Evolutionary conservation across 305 asterid species (phyloP).

Genomic region (Plantago coronopus): DNA sequence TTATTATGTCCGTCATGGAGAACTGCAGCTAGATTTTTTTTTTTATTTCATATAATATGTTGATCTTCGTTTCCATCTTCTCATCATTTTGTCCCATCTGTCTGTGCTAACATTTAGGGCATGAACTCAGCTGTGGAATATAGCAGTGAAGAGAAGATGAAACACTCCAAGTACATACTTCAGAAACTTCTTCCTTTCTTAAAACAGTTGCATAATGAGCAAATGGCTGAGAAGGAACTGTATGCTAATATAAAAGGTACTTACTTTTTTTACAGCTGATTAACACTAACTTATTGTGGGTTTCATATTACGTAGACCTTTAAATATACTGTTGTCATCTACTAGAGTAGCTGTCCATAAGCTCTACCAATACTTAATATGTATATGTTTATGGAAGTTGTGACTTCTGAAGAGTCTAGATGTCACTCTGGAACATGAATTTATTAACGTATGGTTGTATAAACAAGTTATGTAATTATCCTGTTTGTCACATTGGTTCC

Average conservation of each 20-base stretch:
- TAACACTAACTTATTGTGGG: too few species aligned
- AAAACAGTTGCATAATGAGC: conserved; percentile 42
- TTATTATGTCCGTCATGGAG: not conserved
- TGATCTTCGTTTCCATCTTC: not conserved
- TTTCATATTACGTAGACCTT: too few species aligned
- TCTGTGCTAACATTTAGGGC: conserved; percentile 25
- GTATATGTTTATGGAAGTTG: too few species aligned
- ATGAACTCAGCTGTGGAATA: conserved; percentile 33
- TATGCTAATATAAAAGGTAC: conserved; percentile 66
- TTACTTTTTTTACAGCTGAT: conserved; percentile 9
- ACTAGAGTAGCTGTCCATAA: too few species aligned
- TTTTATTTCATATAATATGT: not conserved
- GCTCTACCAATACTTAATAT: too few species aligned
- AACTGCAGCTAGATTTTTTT: conserved; percentile 6
- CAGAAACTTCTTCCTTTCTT: conserved; percentile 55
- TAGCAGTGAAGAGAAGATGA: conserved; percentile 34
- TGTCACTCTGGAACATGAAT: too few species aligned
- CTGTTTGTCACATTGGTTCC: not conserved
- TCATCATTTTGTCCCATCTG: not conserved
- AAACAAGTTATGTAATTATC: too few species aligned
- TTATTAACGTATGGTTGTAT: too few species aligned
- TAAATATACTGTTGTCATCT: too few species aligned
- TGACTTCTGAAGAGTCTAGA: too few species aligned
- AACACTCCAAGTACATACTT: conserved; percentile 46
- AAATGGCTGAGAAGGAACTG: conserved; percentile 52